Percentiles rank a stretch among this genome's conserved stretches.
These are phyloP conservation scores for Priceomyces medius DNA, from an alignment of 805 yeast species.

Conservation along the genomic window DNA sequence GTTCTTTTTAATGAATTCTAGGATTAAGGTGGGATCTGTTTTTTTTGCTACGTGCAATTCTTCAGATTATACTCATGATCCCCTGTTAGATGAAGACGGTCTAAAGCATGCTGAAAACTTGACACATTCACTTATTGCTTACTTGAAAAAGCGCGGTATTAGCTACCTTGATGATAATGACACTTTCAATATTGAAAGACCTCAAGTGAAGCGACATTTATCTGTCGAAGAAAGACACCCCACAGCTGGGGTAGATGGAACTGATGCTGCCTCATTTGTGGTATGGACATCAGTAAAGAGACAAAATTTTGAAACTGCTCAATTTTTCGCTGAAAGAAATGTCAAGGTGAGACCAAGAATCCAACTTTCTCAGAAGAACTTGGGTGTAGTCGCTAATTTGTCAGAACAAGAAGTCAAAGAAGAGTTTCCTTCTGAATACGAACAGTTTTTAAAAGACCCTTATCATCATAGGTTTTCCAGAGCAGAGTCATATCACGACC, in stretches of 20 bases:
- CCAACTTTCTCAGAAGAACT: conserved; percentile 83
- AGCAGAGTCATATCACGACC: conserved; percentile 93
- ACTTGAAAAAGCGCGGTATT: conserved; percentile 36
- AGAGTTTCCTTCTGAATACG: conserved; percentile 68
- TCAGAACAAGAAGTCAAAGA: conserved; percentile 56
- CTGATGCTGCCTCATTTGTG: conserved; percentile 59
- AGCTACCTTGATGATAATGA: conserved; percentile 20
- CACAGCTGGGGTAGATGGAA: conserved; percentile 55
- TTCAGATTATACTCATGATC: conserved; percentile 69
- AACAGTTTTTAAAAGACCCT: conserved; percentile 68
- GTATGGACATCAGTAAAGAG: conserved; percentile 96
- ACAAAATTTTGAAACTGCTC: conserved; percentile 79
- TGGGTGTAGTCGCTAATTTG: conserved; percentile 81
- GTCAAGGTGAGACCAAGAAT: conserved; percentile 71
- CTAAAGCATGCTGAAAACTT: conserved; percentile 62
- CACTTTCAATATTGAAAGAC: conserved; percentile 1
- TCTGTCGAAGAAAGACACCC: conserved; percentile 42
- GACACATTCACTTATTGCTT: conserved; percentile 51
- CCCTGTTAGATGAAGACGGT: conserved; percentile 77
- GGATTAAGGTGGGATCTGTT: conserved; percentile 85
- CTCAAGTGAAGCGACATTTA: conserved; percentile 8
- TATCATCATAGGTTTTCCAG: conserved; percentile 91
- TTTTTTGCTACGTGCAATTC: conserved; percentile 83
- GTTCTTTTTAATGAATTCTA: conserved; percentile 86
- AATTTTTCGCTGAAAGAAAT: conserved; percentile 60